Conservation (phyloP, 371 early-diverging fungal genomes). For the Mortierella sp. region DNA sequence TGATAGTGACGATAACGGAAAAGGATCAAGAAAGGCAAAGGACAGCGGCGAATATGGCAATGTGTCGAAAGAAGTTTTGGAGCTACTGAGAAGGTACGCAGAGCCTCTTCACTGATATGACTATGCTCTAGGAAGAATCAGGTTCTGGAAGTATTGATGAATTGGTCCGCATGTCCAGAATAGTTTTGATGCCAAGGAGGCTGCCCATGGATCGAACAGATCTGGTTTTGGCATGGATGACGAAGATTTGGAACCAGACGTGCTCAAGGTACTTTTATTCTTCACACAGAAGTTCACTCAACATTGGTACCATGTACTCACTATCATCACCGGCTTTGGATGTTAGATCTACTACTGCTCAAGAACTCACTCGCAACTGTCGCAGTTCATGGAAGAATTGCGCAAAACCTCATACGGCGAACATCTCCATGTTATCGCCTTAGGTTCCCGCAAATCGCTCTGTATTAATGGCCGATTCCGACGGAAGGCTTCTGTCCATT, state of each 20-base stretch:
- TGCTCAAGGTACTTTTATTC: constrained; percentile 59
- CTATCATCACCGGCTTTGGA: background rate
- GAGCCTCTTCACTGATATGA: background rate
- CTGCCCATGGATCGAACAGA: constrained; percentile 14
- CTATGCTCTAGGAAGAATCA: no score
- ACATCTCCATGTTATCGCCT: constrained; percentile 69
- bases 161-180: constrained; percentile 2
- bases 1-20: constrained; percentile 65
- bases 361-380: constrained; percentile 94
- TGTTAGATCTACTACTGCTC: constrained; percentile 82
- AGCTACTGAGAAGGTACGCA: constrained; percentile 62
- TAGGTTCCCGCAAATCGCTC: constrained; percentile 87
- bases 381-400: constrained; percentile 91
- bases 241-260: constrained; percentile 59
- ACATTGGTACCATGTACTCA: background rate
- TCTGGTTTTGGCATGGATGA: constrained; percentile 17
- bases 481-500: constrained; percentile 64
- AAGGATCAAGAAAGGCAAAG: constrained; percentile 4
- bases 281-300: background rate
- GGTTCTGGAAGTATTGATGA: background rate
- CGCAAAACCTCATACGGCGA: constrained; percentile 80
- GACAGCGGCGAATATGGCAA: constrained; percentile 26
- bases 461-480: constrained; percentile 82
- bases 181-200: constrained; percentile 34
- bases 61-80: constrained; percentile 66